Conservation (phyloP, 192 early-diverging fungal species). For the Lunasporangiospora selenospora region DNA sequence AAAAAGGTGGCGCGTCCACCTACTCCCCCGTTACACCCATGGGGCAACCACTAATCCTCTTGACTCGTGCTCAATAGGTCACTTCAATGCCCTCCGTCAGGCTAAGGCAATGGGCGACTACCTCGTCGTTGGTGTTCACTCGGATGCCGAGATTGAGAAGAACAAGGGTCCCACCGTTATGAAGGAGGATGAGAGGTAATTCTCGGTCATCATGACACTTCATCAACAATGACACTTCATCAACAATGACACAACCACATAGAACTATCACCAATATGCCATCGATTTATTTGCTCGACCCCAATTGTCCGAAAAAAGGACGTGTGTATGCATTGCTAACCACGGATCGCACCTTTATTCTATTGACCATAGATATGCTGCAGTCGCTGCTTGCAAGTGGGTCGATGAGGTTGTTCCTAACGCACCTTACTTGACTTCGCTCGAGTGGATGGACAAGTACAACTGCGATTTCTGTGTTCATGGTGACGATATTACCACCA, state of each 20-base stretch:
- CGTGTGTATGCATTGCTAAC: too few relatives aligned
- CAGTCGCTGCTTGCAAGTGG: slow-evolving; percentile 95
- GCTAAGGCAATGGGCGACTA: slow-evolving; percentile 95
- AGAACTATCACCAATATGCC: too few relatives aligned
- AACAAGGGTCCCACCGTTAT: slow-evolving; percentile 98
- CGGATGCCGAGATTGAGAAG: slow-evolving; percentile 88
- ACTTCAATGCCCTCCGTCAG: slow-evolving; percentile 97
- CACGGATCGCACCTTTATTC: too few relatives aligned
- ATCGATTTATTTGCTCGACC: too few relatives aligned
- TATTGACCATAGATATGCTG: slow-evolving; percentile 85
- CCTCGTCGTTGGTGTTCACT: slow-evolving; percentile 96
- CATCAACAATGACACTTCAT: too few relatives aligned
- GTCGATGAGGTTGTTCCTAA: slow-evolving; percentile 91
- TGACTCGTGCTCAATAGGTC: too few relatives aligned
- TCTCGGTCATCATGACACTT: too few relatives aligned
- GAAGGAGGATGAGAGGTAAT: slow-evolving; percentile 91
- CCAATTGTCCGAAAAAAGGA: too few relatives aligned
- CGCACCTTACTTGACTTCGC: slow-evolving; percentile 90
- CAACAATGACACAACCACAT: too few relatives aligned
- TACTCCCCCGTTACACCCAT: too few relatives aligned
- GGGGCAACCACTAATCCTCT: too few relatives aligned
- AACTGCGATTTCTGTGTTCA: slow-evolving; percentile 96
- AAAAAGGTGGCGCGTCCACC: too few relatives aligned
- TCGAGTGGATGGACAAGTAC: slow-evolving; percentile 87
- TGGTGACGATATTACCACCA: slow-evolving; percentile 97